Conservation (phyloP, 257 asterid genomes). For the Capsicum chinense region DNA sequence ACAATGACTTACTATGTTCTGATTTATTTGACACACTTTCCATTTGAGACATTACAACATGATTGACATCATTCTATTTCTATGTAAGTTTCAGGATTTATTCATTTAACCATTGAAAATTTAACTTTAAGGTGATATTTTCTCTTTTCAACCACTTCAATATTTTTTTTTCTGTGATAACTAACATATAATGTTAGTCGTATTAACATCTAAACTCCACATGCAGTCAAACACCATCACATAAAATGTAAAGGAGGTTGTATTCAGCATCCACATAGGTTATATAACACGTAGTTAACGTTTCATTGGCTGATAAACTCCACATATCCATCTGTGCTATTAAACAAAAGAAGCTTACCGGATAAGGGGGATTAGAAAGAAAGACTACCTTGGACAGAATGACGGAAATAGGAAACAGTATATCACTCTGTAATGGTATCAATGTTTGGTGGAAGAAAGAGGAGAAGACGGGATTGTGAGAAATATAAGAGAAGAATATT, state of each 20-base stretch:
- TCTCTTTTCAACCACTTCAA: neutral
- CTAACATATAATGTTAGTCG: neutral
- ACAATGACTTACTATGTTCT: neutral
- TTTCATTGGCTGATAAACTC: neutral
- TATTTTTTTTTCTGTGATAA: neutral
- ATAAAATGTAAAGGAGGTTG: neutral
- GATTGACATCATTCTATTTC: constrained; percentile 11
- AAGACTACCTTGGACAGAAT: neutral
- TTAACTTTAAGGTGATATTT: neutral
- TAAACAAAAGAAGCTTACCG: constrained; percentile 1
- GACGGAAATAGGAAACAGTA: neutral
- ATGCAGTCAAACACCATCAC: neutral
- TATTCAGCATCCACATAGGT: neutral
- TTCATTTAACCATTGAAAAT: neutral
- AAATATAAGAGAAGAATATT: too few relatives aligned
- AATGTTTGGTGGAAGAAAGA: neutral
- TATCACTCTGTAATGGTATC: neutral
- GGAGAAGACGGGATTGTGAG: neutral
- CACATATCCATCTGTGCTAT: neutral
- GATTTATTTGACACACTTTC: neutral
- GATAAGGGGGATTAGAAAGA: neutral
- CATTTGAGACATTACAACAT: neutral
- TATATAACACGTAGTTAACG: neutral
- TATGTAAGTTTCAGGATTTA: neutral
- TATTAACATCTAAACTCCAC: neutral